Percentiles rank a stretch among this genome's conserved stretches.
phyloP scores from a whole-genome alignment of 495 filamentous ascomycete species.

The Aspergillus panamensis region DNA sequence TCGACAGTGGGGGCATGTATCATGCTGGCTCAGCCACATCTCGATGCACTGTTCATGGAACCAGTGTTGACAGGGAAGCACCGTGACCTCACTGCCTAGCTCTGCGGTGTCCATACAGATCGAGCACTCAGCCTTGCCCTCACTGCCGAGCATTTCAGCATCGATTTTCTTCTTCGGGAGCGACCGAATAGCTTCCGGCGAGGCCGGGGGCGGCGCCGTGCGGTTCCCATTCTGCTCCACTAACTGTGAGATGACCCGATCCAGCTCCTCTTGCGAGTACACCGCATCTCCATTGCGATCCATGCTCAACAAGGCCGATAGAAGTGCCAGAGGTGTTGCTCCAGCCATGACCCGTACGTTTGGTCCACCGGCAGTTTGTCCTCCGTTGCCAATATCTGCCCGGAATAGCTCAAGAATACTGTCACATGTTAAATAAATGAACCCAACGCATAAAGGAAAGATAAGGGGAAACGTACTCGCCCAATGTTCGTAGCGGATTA shows the following conservation, averaged over 20 bases:
- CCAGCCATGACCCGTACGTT: constrained; percentile 24
- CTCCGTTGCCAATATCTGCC: constrained; percentile 14
- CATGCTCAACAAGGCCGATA: constrained; percentile 55
- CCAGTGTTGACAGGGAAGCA: constrained; percentile 87
- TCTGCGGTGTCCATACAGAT: constrained; percentile 90
- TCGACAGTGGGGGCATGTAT: constrained; percentile 88
- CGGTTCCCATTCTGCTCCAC: constrained; percentile 75
- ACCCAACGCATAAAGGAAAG: neutral
- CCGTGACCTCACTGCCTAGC: constrained; percentile 68
- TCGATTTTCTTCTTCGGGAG: constrained; percentile 68
- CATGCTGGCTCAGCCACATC: constrained; percentile 80
- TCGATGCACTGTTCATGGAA: constrained; percentile 78
- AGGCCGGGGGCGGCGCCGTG: constrained; percentile 80
- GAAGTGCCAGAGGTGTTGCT: constrained; percentile 32
- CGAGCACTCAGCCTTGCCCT: constrained; percentile 74
- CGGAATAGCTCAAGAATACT: constrained; percentile 35
- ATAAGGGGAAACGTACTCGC: constrained; percentile 33
- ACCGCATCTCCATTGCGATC: constrained; percentile 77
- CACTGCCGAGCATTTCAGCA: constrained; percentile 58
- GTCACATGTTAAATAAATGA: neutral
- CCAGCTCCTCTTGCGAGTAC: constrained; percentile 84
- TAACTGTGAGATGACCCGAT: constrained; percentile 80
- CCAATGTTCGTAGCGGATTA: constrained; percentile 26
- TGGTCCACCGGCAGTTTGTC: constrained; percentile 17
- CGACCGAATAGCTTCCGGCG: constrained; percentile 65